Conservation (phyloP, 768 basidiomycete genomes). For the Termitomyces sp. region DNA sequence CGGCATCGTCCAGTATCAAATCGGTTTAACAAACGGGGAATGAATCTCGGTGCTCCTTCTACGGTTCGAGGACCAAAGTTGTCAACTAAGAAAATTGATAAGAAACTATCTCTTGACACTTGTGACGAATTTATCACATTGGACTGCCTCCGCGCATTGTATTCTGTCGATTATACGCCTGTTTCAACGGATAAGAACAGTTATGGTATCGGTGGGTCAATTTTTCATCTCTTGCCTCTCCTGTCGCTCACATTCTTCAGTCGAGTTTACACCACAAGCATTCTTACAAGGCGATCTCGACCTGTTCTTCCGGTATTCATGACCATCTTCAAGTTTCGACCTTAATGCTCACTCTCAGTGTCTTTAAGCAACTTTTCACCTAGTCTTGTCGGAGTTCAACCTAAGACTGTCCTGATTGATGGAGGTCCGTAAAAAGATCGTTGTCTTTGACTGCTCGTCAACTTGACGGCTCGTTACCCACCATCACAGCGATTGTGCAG, state of each 20-base stretch:
- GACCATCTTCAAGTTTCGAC: neutral
- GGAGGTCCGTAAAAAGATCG: constrained; percentile 17
- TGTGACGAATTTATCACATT: constrained; percentile 19
- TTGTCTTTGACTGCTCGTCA: neutral
- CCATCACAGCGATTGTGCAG: constrained; percentile 35
- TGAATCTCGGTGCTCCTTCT: constrained; percentile 7
- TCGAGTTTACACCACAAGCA: constrained; percentile 9
- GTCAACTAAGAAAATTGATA: neutral
- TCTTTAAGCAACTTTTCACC: constrained; percentile 29
- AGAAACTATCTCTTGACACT: constrained; percentile 5
- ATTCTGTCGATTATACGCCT: constrained; percentile 19
- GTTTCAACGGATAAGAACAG: constrained; percentile 20
- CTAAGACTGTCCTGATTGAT: constrained; percentile 28
- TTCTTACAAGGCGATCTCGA: constrained; percentile 18
- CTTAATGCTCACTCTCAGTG: neutral
- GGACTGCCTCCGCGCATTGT: constrained; percentile 23
- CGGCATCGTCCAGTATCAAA: constrained; percentile 23
- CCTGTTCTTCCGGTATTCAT: constrained; percentile 29
- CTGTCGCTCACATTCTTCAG: neutral
- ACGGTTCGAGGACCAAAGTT: constrained; percentile 1
- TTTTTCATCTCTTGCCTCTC: neutral
- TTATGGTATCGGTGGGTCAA: constrained; percentile 20
- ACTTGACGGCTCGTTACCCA: neutral
- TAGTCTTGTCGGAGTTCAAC: constrained; percentile 27
- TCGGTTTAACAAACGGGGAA: constrained; percentile 11